Evolutionary conservation across 179 eudicot species (phyloP).

Genomic region (Kewa caespitosa): DNA sequence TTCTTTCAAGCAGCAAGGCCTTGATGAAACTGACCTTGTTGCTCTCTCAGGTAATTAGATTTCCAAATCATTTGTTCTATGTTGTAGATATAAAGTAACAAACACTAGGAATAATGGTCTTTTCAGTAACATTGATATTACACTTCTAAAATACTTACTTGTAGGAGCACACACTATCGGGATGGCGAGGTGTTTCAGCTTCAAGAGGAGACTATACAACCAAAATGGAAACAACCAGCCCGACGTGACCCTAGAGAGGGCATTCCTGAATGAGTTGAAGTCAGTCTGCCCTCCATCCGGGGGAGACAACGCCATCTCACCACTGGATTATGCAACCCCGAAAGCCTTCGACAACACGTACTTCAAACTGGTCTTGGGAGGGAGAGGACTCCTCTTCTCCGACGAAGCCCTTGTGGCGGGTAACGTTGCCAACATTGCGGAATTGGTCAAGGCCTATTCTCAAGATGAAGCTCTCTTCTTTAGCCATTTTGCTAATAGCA

Average conservation of each 20-base stretch:
- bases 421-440: slow-evolving; percentile 33
- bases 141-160: too few species aligned
- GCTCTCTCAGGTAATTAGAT: slow-evolving; percentile 88
- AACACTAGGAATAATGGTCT: too few species aligned
- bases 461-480: slow-evolving; percentile 56
- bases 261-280: slow-evolving; percentile 56
- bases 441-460: slow-evolving; percentile 62
- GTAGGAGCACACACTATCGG: slow-evolving; percentile 88
- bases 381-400: slow-evolving; percentile 68
- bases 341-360: slow-evolving; percentile 71
- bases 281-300: slow-evolving; percentile 61
- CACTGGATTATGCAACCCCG: slow-evolving; percentile 70
- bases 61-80: too few species aligned
- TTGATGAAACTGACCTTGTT: slow-evolving; percentile 68
- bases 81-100: too few species aligned
- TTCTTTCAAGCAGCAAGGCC: slow-evolving; percentile 65
- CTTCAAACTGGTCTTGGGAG: slow-evolving; percentile 66
- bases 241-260: slow-evolving; percentile 58
- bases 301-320: slow-evolving; percentile 68
- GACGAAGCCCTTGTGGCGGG: slow-evolving; percentile 75
- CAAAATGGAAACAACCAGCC: slow-evolving; percentile 70
- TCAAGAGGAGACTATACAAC: slow-evolving; percentile 77
- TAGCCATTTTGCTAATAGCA: slow-evolving; percentile 70
- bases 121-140: too few species aligned
- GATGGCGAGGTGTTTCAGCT: slow-evolving; percentile 65